Evolutionary conservation across 148 eudicot genomes (phyloP).

Genomic region (Camellia japonica): DNA sequence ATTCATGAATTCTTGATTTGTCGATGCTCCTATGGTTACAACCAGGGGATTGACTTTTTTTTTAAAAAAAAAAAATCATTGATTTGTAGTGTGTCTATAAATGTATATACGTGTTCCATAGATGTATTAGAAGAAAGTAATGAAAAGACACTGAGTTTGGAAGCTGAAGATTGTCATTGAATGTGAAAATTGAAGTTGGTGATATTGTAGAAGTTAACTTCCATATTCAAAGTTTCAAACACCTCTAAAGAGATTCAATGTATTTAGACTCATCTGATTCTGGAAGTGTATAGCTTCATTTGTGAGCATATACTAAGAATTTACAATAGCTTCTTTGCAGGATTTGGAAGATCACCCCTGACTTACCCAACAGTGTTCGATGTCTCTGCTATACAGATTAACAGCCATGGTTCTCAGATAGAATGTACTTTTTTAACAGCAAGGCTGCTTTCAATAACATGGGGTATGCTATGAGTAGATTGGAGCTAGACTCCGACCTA

Average conservation of each 20-base stretch:
- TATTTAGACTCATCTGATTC: background rate
- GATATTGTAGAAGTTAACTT: background rate
- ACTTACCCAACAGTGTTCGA: background rate
- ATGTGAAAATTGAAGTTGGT: background rate
- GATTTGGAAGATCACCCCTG: background rate
- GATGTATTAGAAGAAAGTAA: background rate
- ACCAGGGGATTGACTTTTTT: no score
- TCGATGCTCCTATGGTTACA: no score
- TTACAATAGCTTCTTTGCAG: conserved; percentile 3
- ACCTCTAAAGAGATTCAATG: background rate
- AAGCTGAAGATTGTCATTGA: background rate
- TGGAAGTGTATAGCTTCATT: background rate
- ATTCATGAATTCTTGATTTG: no score
- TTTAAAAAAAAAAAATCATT: background rate
- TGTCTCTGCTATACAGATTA: background rate
- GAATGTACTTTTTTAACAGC: conserved; percentile 24
- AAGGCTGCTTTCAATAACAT: conserved; percentile 23
- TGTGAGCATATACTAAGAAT: background rate
- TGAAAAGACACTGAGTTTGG: background rate
- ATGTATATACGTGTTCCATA: background rate
- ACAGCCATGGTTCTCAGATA: conserved; percentile 8
- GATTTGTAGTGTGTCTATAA: no score
- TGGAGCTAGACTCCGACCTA: conserved; percentile 30
- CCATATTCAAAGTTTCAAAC: background rate
- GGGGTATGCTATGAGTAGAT: conserved; percentile 51